Percentiles rank a stretch among this genome's conserved stretches.
Conservation (phyloP, 148 eudicot genomes). For the Chenopodium formosanum region DNA sequence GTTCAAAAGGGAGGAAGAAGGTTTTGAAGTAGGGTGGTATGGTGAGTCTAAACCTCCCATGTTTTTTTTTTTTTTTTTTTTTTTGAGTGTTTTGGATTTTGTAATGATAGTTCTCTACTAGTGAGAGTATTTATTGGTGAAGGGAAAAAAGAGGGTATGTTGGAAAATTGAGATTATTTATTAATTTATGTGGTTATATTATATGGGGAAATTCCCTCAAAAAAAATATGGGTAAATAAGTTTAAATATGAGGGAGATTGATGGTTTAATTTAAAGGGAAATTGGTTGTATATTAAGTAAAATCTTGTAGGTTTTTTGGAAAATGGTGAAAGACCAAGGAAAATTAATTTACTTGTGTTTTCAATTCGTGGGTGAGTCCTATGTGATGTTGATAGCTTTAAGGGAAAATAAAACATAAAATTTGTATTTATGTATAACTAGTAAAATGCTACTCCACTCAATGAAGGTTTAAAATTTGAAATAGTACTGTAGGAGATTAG, state of each 20-base stretch:
- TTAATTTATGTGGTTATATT: not conserved
- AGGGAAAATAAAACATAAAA: not conserved
- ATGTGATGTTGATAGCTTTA: not conserved
- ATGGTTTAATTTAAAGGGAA: not conserved
- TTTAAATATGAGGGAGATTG: too few species aligned
- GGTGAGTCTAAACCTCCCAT: slow-evolving; percentile 46
- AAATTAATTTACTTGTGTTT: not conserved
- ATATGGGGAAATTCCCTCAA: too few species aligned
- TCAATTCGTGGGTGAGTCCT: not conserved
- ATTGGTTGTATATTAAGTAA: not conserved
- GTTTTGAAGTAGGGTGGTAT: slow-evolving; percentile 49
- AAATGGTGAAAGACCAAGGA: not conserved
- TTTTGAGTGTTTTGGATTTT: not conserved
- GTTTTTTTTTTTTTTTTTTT: not conserved
- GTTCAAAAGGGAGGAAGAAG: slow-evolving; percentile 18
- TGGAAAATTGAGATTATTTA: not conserved
- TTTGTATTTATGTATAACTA: too few species aligned
- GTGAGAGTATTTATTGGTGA: not conserved
- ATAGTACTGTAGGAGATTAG: too few species aligned
- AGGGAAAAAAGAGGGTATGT: not conserved
- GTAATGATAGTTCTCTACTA: not conserved
- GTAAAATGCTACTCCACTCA: too few species aligned
- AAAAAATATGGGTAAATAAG: too few species aligned
- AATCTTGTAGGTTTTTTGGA: too few species aligned
- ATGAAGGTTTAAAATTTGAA: too few species aligned